Evolutionary conservation across 371 early-diverging fungal genomes (phyloP).

Genomic region (Mucor circinelloides): DNA sequence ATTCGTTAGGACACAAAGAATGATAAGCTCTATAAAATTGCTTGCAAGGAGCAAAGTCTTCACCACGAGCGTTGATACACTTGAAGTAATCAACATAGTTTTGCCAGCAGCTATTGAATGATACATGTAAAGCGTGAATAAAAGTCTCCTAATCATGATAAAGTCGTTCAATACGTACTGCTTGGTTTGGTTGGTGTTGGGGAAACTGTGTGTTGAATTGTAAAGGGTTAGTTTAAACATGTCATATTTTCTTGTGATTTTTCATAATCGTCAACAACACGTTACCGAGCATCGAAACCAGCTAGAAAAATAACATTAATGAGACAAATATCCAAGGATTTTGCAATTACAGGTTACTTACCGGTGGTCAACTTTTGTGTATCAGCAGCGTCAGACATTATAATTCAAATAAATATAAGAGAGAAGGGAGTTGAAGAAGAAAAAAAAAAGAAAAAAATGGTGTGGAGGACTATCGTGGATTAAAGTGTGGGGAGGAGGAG

Average conservation of each 20-base stretch:
- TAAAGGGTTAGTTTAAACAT: neutral
- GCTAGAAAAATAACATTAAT: conserved; percentile 25
- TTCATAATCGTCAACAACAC: neutral
- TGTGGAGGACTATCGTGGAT: neutral
- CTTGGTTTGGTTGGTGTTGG: conserved; percentile 96
- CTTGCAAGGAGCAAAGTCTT: conserved; percentile 87
- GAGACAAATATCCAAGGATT: neutral
- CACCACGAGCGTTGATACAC: conserved; percentile 85
- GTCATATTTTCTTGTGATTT: neutral
- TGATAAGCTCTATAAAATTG: conserved; percentile 79
- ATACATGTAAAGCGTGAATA: neutral
- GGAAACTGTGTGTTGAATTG: conserved; percentile 67
- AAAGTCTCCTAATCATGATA: neutral
- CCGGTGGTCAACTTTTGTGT: conserved; percentile 34
- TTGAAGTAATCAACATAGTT: conserved; percentile 94
- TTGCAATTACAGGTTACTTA: conserved; percentile 1
- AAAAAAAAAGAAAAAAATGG: neutral
- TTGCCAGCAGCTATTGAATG: conserved; percentile 77
- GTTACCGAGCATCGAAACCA: conserved; percentile 62
- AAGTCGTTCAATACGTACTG: conserved; percentile 32
- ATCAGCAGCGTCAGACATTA: conserved; percentile 38
- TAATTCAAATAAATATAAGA: conserved; percentile 19
- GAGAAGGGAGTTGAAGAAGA: conserved; percentile 22
- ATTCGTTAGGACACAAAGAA: conserved; percentile 85
- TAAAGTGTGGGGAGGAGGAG: conserved; percentile 10